A percentile compares a stretch with the other conserved stretches of the same genome.
Evolutionary conservation across 1,284 basidiomycete genomes (phyloP).

Genomic region (Ganoderma lucidum): DNA sequence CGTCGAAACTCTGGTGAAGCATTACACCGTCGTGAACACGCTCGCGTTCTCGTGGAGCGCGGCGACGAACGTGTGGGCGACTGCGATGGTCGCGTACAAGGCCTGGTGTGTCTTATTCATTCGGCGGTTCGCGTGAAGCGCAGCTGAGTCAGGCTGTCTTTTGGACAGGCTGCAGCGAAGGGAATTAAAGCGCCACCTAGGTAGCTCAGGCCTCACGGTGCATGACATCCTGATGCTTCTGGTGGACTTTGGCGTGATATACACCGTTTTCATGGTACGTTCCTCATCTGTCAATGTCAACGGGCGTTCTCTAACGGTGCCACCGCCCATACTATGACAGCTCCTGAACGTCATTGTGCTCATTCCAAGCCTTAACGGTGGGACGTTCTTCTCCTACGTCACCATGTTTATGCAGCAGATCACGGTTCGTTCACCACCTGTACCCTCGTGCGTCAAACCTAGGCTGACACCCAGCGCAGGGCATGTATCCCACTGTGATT

Average conservation of each 20-base stretch:
- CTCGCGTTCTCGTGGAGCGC: constrained; percentile 25
- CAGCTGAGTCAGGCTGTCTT: neutral
- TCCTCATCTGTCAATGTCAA: neutral
- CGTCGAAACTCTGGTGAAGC: constrained; percentile 12
- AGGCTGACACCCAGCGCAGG: constrained; percentile 4
- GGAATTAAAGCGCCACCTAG: constrained; percentile 13
- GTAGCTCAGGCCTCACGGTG: constrained; percentile 9
- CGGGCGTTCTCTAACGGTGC: neutral
- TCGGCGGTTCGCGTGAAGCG: neutral
- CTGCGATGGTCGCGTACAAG: constrained; percentile 18
- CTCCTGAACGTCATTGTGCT: constrained; percentile 24
- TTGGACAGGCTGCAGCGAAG: constrained; percentile 15
- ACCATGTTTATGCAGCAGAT: constrained; percentile 22
- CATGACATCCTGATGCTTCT: constrained; percentile 13
- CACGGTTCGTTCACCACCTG: constrained; percentile 10
- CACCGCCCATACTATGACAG: neutral
- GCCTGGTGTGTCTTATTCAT: constrained; percentile 11
- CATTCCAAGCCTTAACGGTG: constrained; percentile 14
- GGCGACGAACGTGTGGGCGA: constrained; percentile 24
- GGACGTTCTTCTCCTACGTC: constrained; percentile 20
- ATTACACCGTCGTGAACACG: constrained; percentile 16
- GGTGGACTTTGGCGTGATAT: constrained; percentile 21
- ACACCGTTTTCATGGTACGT: constrained; percentile 23
- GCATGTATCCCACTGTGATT: constrained; percentile 23
- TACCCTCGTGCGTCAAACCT: neutral